Base-by-base conservation (phyloP, 148 eudicot species). In the Vaccinium vitisidaea region DNA sequence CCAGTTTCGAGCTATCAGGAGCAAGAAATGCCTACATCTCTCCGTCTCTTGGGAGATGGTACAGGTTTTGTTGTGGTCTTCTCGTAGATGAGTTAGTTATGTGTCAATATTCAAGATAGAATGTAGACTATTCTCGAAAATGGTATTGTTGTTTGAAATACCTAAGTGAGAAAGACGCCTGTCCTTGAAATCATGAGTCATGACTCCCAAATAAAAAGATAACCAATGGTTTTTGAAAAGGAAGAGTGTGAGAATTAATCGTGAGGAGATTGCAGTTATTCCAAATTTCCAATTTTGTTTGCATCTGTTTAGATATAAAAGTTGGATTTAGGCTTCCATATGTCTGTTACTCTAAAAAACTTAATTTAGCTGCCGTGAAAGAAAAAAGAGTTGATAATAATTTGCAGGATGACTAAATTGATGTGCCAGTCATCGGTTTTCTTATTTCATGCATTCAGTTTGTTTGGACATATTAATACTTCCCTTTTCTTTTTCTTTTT, bases 401-500 rank as follows among this genome's bases (percentile, higher is more conserved):
- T 19, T 19, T 75, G 78, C 78, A 21, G 52, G 23, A 6, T 71
- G 46, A 21, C 53, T 75, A 43, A 46, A 19, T 43, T 75, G 78
- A 43, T 8, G 54, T 76, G 56, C 50, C 27, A 9, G 53, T 1
- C 56, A 49, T 76, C 7, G 52, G 78, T 19, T 75, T 73, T 73
- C 77, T 75, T 46, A 19, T 46, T 16, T 18, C 7, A 4, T 18
- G 50, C 23, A 1, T 58, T 76, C 32, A 46, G 79, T 75, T 1
- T 43, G 54, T 14, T 52, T 53, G 23, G 61, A 25, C 65, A 80
- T 19, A 27, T 74, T 80, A 50, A 19, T 36, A 73, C 53, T 54
- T 53, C 10, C 61, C 82, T 30, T 52, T 48, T 69, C 74, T 23
- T 58, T 79, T 43, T 61, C 54, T 50, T 75, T 6, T 83, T 76